Conservation (phyloP, 306 rosid species). For the Quercus engelmannii region DNA sequence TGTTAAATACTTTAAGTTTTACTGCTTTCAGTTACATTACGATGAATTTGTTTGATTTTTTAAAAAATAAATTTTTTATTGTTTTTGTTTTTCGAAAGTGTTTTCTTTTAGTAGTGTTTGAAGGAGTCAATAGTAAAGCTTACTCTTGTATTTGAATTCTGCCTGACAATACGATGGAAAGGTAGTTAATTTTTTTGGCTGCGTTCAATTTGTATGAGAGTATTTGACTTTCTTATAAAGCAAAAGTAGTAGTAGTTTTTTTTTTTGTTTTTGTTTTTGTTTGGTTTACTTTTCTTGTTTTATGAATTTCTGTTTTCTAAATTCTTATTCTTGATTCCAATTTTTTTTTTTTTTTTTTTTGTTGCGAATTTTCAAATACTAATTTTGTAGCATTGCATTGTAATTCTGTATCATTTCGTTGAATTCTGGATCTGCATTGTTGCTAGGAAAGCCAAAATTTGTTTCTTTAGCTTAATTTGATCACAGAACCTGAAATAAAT, state of each 20-base stretch:
- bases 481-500: not conserved
- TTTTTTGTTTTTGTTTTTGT: not conserved
- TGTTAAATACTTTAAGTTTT: conserved; percentile 18
- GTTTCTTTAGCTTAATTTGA: not conserved
- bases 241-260: not conserved
- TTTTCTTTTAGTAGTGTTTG: not conserved
- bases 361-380: not conserved
- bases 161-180: not conserved
- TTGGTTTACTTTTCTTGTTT: not conserved
- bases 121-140: not conserved
- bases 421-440: conserved; percentile 31
- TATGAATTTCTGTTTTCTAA: not conserved
- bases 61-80: not conserved
- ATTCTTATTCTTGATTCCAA: not conserved
- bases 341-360: not conserved
- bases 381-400: conserved; percentile 8
- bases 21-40: conserved; percentile 10
- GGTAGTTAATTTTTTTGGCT: not conserved
- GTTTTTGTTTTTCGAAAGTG: not conserved
- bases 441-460: not conserved
- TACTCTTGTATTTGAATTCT: not conserved
- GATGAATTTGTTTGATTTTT: conserved; percentile 9
- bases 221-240: conserved; percentile 21
- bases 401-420: not conserved
- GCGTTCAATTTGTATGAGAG: conserved; percentile 21